phyloP scores from a whole-genome alignment of 202 grass and related monocot genomes.

The Panicum virgatum region DNA sequence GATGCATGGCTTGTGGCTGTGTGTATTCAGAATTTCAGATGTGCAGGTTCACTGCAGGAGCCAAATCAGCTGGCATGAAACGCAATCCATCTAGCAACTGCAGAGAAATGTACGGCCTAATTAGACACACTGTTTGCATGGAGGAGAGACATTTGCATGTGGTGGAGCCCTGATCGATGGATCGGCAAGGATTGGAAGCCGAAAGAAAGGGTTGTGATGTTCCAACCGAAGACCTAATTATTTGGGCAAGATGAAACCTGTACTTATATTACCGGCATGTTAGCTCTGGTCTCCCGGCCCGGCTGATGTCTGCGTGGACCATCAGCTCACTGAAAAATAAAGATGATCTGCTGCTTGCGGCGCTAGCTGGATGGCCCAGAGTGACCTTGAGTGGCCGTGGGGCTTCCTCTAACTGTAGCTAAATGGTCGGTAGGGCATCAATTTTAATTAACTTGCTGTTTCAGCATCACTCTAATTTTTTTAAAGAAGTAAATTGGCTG shows the following conservation, averaged over 20 bases:
- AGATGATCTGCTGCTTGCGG: background rate
- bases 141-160: background rate
- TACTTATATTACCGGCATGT: slow-evolving; percentile 12
- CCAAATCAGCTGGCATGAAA: background rate
- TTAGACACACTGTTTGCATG: background rate
- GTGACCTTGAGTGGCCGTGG: background rate
- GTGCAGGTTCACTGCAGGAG: background rate
- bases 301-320: background rate
- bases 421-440: background rate
- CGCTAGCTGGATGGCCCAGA: background rate
- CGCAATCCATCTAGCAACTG: background rate
- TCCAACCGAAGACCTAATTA: background rate
- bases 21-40: background rate
- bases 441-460: background rate
- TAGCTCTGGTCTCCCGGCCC: background rate
- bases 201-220: background rate
- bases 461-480: background rate
- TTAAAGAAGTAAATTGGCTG: too few relatives aligned
- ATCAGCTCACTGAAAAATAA: background rate
- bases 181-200: background rate
- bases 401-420: background rate
- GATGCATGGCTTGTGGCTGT: background rate
- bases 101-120: background rate
- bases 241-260: background rate
- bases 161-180: background rate